Evolutionary conservation across 2,329 filamentous ascomycete genomes (phyloP), one percentile per base, ranked within the genome.

Genomic region (Polytolypa hystricis): DNA sequence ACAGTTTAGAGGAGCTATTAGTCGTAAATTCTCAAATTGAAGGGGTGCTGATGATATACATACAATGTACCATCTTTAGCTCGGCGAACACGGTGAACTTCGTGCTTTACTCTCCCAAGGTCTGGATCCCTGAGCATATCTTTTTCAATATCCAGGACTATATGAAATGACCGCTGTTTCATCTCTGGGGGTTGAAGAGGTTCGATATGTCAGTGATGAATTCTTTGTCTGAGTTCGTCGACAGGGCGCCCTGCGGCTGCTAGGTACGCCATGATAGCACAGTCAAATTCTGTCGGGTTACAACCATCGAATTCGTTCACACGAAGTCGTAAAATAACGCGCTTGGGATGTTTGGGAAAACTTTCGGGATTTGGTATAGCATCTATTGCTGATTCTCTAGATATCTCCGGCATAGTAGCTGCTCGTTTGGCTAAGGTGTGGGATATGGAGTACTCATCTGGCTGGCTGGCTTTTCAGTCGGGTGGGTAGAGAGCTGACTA

Each of bases 151-250:
- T 35, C 37, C 5, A 35, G 37, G 11, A 39, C 27, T 11, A 39
- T 39, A 39, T 39, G 32, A 30, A 39, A 39, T 30, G 32, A 35
- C 15, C 8, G 34, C 26, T 39, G 32, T 30, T 30, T 39, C 37
- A 39, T 12, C 26, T 39, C 37, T 17, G 25, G 31, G 18, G 37
- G 18, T 23, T 39, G 32, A 25, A 39, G 11, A 20, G 37, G 37
- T 30, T 39, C 37, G 21, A 39, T 39, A 39, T 39, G 32, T 18
- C 31, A 39, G 14, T 35, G 27, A 35, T 39, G 32, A 27, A 30
- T 39, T 31, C 27, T 39, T 26, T 30, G 12, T 16, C 4, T 6
- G 7, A 39, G 25, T 39, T 39, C 32, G 14, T 39, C 20, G 17
- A 17, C 37, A 27, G 37, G 28, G 23, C 26, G 32, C 30, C 32